Evolutionary conservation across 768 basidiomycete species (phyloP), one percentile per base, ranked within the genome.

Genomic region (Pilatotrama ljubarskyi): DNA sequence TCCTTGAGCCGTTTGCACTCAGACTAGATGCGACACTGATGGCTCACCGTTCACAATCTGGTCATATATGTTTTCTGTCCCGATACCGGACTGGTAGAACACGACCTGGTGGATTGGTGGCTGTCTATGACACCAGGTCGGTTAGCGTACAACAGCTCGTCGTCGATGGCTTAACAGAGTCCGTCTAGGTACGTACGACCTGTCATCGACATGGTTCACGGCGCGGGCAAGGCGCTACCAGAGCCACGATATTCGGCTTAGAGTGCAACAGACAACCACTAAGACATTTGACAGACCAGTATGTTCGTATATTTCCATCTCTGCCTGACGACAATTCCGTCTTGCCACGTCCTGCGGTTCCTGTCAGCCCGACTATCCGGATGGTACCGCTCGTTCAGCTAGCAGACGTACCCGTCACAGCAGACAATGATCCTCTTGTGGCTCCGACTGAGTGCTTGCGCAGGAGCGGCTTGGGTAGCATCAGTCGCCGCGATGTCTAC

Each of bases 401-500:
- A 18, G 2, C 6, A 7, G 18, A 70, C 82, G 65, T 59, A 86
- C 89, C 89, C 89, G 67, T 91, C 89, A 62, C 89, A 91, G 64
- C 87, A 90, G 37, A 91, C 78, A 26, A 89, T 77, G 48, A 91
- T 82, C 53, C 89, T 77, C 66, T 89, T 89, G 60, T 74, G 78
- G 3, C 73, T 63, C 4, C 43, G 20, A 29, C 60, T 55, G 3
- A 40, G 11, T 9, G 10, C 18, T 40, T 13, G 36, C 8, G 37
- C n/a, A 5, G 51, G 14, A 14, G 37, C 10, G 6, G 18, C 17
- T 10, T 4, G 35, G 22, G 35, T 20, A 25, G 24, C 6, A 2
- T 18, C 9, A 2, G 3, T 42, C 5, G 5, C 13, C 17, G 0
- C 26, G 24, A 14, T 18, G 18, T 15, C 24, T 8, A 35, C 22